Conservation (phyloP, 768 basidiomycete species). For the Rhodotorula toruloides region DNA sequence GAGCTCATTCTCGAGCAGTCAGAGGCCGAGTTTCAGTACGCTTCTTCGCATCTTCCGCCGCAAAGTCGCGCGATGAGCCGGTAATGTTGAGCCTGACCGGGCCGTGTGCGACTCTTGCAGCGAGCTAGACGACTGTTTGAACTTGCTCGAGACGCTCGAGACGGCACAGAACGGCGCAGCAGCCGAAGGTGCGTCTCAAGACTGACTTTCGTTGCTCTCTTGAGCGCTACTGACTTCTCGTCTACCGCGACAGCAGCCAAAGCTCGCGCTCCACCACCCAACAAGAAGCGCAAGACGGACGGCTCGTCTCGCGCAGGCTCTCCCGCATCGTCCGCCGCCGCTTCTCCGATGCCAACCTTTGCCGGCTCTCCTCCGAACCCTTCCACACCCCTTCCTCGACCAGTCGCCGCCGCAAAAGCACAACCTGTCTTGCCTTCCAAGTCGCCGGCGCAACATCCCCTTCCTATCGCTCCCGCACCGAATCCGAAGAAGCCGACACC, state of each 20-base stretch:
- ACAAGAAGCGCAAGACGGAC: constrained; percentile 35
- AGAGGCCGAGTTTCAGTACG: constrained; percentile 31
- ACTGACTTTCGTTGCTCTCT: background rate
- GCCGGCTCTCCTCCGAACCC: background rate
- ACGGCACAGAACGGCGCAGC: background rate
- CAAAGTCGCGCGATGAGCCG: background rate
- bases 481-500: constrained; percentile 37
- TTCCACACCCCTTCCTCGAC: background rate
- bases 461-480: constrained; percentile 11
- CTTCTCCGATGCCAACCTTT: constrained; percentile 13
- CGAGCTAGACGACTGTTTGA: constrained; percentile 12
- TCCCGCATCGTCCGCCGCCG: constrained; percentile 13
- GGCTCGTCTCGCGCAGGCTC: constrained; percentile 1
- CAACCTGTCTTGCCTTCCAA: background rate
- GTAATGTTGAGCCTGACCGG: background rate
- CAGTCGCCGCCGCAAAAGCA: background rate
- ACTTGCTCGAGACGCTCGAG: constrained; percentile 18
- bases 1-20: constrained; percentile 14
- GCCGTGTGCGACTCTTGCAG: background rate
- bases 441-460: background rate
- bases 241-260: background rate
- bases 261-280: constrained; percentile 6
- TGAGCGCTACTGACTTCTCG: background rate
- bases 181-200: background rate
- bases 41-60: background rate